These are phyloP conservation scores for Actinomucor elegans DNA, from an alignment of 371 early-diverging fungal species.

Conservation along the genomic window DNA sequence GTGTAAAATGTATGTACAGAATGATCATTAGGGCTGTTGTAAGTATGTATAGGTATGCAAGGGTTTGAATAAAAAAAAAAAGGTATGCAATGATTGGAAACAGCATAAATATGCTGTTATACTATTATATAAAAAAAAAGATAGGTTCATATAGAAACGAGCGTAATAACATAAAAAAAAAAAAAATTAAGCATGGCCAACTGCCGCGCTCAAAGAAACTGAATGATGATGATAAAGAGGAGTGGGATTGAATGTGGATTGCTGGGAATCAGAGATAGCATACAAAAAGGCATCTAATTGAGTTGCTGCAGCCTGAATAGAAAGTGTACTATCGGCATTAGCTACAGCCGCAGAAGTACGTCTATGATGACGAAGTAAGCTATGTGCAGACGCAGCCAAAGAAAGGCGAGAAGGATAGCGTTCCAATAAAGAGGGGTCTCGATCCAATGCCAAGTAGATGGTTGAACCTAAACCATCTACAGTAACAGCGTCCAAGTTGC, in stretches of 20 bases:
- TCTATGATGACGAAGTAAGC: conserved; percentile 36
- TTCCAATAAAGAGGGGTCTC: conserved; percentile 51
- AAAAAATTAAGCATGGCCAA: conserved; percentile 34
- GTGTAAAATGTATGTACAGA: no score
- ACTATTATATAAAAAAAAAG: not conserved
- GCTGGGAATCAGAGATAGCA: conserved; percentile 31
- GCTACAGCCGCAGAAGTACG: conserved; percentile 28
- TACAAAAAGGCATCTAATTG: conserved; percentile 37
- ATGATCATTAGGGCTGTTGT: no score
- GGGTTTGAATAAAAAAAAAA: no score
- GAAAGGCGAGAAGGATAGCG: conserved; percentile 43
- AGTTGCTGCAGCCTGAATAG: conserved; percentile 23
- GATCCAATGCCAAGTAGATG: conserved; percentile 69
- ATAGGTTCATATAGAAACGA: not conserved
- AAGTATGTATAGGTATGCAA: no score
- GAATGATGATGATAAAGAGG: conserved; percentile 34
- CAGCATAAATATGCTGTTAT: no score
- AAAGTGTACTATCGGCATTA: conserved; percentile 7
- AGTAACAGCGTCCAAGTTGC: conserved; percentile 67
- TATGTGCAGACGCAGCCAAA: conserved; percentile 25
- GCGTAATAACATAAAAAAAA: not conserved
- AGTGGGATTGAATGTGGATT: conserved; percentile 11
- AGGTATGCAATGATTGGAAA: no score
- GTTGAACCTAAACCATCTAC: conserved; percentile 79
- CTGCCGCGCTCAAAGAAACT: conserved; percentile 40